phyloP scores from a whole-genome alignment of 73 alveolate genomes.

The Paramecium sonneborni region DNA sequence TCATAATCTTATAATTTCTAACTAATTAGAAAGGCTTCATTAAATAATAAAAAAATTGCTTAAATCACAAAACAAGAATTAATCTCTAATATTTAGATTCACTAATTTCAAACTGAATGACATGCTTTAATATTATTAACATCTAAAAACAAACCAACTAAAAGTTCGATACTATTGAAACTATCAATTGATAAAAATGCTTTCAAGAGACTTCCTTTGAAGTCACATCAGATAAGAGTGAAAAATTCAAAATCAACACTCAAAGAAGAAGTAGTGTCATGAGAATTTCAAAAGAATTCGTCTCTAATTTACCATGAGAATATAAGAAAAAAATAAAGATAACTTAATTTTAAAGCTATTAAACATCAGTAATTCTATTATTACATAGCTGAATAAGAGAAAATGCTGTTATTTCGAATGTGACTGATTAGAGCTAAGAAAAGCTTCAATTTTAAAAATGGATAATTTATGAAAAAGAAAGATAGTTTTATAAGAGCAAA shows the following conservation, averaged over 20 bases:
- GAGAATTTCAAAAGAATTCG: neutral
- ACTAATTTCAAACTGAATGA: neutral
- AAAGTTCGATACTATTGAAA: conserved; percentile 1
- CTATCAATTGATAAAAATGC: neutral
- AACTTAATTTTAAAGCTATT: neutral
- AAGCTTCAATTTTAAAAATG: neutral
- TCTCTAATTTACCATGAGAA: neutral
- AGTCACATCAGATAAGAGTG: neutral
- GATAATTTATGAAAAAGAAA: neutral
- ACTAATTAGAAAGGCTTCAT: neutral
- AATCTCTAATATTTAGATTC: neutral
- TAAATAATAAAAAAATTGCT: neutral
- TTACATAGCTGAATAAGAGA: no score
- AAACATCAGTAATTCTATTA: no score
- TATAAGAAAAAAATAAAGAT: neutral
- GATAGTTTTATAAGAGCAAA: neutral
- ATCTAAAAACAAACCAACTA: neutral
- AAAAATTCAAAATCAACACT: neutral
- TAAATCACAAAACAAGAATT: neutral
- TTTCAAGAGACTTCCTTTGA: conserved; percentile 18
- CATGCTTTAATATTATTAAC: neutral
- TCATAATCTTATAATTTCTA: neutral
- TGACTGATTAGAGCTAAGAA: neutral
- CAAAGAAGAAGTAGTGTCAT: neutral
- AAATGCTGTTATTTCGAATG: no score